phyloP scores from a whole-genome alignment of 805 yeast species.

The Wickerhamiella galacta region DNA sequence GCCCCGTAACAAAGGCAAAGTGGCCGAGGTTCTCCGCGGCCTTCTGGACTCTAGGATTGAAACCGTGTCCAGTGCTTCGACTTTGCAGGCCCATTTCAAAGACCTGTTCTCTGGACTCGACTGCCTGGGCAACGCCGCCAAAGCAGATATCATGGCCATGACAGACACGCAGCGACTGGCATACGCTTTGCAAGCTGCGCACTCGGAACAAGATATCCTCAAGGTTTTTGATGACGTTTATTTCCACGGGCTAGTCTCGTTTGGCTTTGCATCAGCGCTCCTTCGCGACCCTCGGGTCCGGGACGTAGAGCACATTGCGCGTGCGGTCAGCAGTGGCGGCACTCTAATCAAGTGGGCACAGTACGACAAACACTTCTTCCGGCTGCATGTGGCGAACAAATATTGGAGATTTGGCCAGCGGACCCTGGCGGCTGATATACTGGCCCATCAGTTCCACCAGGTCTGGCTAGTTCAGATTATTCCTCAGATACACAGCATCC shows the following conservation, averaged over 20 bases:
- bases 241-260: constrained; percentile 15
- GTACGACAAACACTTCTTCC: constrained; percentile 14
- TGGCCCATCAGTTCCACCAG: constrained; percentile 10
- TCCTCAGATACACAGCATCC: not conserved
- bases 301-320: constrained; percentile 13
- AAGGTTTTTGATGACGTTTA: constrained; percentile 14
- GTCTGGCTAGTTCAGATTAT: constrained; percentile 10
- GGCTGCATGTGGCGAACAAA: constrained; percentile 17
- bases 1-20: not conserved
- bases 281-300: constrained; percentile 12
- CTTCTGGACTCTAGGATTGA: not conserved
- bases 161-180: not conserved
- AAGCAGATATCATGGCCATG: not conserved
- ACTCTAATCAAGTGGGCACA: constrained; percentile 15
- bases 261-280: constrained; percentile 13
- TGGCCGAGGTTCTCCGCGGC: not conserved
- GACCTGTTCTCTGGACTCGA: constrained; percentile 14
- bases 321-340: constrained; percentile 15
- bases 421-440: constrained; percentile 10
- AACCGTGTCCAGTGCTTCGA: not conserved
- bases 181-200: constrained; percentile 5
- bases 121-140: constrained; percentile 2
- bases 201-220: constrained; percentile 11
- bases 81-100: constrained; percentile 10
- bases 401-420: constrained; percentile 14